Evolutionary conservation across 2,329 filamentous ascomycete species (phyloP).

Genomic region (Sporothrix pseudoabietina): DNA sequence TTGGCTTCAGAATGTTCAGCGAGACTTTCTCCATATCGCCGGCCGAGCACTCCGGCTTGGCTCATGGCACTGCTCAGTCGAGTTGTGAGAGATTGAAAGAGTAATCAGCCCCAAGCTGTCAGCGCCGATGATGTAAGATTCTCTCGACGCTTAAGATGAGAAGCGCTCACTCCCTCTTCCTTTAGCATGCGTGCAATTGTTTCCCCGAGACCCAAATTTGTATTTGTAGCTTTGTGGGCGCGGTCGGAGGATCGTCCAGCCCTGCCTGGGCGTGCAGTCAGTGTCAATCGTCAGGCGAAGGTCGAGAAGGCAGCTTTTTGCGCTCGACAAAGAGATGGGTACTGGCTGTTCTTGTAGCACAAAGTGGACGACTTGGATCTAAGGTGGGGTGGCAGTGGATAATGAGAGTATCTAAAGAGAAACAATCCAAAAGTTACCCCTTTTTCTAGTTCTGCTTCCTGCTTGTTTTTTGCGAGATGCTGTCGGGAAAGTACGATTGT

Average conservation of each 20-base stretch:
- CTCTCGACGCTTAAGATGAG: not conserved
- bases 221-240: not conserved
- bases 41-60: not conserved
- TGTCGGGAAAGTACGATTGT: not conserved
- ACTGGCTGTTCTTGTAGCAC: not conserved
- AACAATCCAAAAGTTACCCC: not conserved
- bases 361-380: not conserved
- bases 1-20: not conserved
- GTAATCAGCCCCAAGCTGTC: not conserved
- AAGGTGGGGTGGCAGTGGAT: not conserved
- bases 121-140: not conserved
- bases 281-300: not conserved
- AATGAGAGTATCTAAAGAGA: not conserved
- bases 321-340: not conserved
- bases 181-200: not conserved
- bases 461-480: not conserved
- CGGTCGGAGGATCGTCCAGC: not conserved
- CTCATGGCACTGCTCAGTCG: not conserved
- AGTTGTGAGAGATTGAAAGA: not conserved
- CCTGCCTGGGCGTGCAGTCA: not conserved
- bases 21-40: not conserved
- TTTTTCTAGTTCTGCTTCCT: not conserved
- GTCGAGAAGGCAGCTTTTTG: not conserved
- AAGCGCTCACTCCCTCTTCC: not conserved
- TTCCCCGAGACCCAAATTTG: not conserved